Base-by-base conservation (phyloP, 1,284 basidiomycete species). In the Cystobasidium pallidum region DNA sequence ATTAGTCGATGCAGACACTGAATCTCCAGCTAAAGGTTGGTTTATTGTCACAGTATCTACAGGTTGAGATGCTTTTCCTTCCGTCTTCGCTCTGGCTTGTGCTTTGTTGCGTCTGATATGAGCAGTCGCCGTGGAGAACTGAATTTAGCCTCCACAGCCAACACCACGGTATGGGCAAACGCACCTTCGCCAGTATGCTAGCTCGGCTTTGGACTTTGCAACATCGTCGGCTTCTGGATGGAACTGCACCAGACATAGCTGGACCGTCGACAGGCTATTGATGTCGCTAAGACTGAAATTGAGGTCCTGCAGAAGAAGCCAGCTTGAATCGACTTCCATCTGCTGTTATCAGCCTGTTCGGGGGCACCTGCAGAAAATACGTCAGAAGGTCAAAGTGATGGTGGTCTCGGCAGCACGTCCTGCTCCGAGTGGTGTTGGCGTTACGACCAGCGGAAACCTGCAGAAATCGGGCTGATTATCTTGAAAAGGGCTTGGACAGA, bases 101-200 rank as follows among this genome's bases (percentile, higher is more conserved):
- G 52, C 52, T 57, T 67, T 57, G 34, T 41, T 45, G 15, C 66
- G 41, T 45, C 66, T 67, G 43, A 19, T 7, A 34, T 2, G 36
- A 7, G 6, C 13, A 39, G n/a, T n/a, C 13, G 36, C 7, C 36
- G 36, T 7, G 13, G 36, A 39, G 36, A 7, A 13, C 36, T 7
- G 36, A 39, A n/a, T n/a, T 39, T 39, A 39, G 36, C 36, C 36
- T 39, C 13, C 13, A 13, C 36, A 39, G 13, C 36, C 36, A 6
- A 39, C 13, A 13, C 7, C 36, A 7, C 36, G 36, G 36, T 39
- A 39, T 21, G 34, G 26, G 7, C 4, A 7, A n/a, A n/a, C 64
- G 24, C 49, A 70, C 67, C 67, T 70, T 70, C 67, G 57, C 26
- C 41, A 70, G 58, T 61, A 70, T 10, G 58, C 21, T 6, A 70